Conservation (phyloP, 177 flowering plant genomes). For the Telopea speciosissima region DNA sequence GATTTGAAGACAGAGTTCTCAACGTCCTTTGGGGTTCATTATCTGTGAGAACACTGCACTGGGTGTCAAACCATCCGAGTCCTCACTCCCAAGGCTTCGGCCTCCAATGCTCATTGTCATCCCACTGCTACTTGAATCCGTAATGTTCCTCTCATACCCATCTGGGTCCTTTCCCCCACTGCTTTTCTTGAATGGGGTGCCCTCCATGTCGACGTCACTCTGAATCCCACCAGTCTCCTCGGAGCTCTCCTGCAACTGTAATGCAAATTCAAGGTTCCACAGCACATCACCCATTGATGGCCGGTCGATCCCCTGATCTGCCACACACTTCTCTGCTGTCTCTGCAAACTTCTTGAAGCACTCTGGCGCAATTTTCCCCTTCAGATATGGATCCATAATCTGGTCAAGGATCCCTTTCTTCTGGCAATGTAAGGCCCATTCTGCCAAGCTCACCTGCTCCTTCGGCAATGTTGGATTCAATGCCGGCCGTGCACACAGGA, state of each 20-base stretch:
- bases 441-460: constrained; percentile 25
- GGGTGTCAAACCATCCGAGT: constrained; percentile 13
- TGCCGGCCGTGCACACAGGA: constrained; percentile 25
- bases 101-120: constrained; percentile 14
- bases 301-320: constrained; percentile 22
- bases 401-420: constrained; percentile 19
- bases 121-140: constrained; percentile 5
- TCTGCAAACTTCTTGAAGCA: constrained; percentile 24
- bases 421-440: constrained; percentile 24
- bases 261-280: constrained; percentile 29
- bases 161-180: background rate
- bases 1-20: background rate
- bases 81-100: constrained; percentile 16
- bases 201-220: background rate
- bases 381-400: constrained; percentile 27
- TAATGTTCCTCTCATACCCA: background rate
- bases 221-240: constrained; percentile 8
- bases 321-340: constrained; percentile 28
- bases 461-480: constrained; percentile 9
- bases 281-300: constrained; percentile 34
- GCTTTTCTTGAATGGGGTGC: background rate
- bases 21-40: constrained; percentile 16
- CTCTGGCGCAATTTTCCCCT: constrained; percentile 23
- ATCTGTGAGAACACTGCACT: constrained; percentile 17
- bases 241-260: constrained; percentile 20